phyloP scores from a whole-genome alignment of 164 flowering plant species.

The Piper longum region DNA sequence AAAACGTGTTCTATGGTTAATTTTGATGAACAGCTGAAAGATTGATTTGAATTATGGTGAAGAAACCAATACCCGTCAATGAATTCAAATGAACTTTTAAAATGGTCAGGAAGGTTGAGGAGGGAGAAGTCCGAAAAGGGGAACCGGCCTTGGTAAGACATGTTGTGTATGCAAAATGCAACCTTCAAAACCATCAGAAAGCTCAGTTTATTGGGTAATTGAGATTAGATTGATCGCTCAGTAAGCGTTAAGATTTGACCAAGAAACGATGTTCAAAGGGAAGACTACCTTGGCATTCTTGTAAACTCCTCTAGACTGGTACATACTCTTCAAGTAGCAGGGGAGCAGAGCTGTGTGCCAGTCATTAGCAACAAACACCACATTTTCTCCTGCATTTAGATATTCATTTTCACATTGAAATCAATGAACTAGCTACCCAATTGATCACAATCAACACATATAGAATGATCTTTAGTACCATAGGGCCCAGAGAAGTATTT shows the following conservation, averaged over 20 bases:
- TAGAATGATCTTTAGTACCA: constrained; percentile 22
- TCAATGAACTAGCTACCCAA: background rate
- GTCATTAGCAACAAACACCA: constrained; percentile 63
- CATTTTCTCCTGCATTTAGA: constrained; percentile 53
- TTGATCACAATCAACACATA: background rate
- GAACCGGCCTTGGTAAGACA: constrained; percentile 92
- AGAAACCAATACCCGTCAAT: constrained; percentile 56
- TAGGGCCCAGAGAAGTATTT: constrained; percentile 73
- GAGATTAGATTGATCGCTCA: background rate
- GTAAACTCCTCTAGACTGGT: constrained; percentile 49
- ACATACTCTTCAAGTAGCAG: constrained; percentile 60
- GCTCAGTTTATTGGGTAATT: background rate
- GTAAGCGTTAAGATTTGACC: background rate
- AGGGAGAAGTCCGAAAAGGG: constrained; percentile 58
- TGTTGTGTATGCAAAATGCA: constrained; percentile 82
- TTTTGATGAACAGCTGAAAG: background rate
- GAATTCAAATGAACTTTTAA: constrained; percentile 73
- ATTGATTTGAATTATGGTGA: background rate
- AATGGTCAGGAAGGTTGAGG: constrained; percentile 59
- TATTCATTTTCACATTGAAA: background rate
- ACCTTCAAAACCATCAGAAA: constrained; percentile 28
- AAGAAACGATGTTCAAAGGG: background rate
- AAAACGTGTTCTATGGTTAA: background rate
- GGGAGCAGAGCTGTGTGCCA: constrained; percentile 86
- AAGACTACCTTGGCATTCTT: constrained; percentile 48